phyloP scores from a whole-genome alignment of 176 grass and related monocot species.

The Carex cristatella region DNA sequence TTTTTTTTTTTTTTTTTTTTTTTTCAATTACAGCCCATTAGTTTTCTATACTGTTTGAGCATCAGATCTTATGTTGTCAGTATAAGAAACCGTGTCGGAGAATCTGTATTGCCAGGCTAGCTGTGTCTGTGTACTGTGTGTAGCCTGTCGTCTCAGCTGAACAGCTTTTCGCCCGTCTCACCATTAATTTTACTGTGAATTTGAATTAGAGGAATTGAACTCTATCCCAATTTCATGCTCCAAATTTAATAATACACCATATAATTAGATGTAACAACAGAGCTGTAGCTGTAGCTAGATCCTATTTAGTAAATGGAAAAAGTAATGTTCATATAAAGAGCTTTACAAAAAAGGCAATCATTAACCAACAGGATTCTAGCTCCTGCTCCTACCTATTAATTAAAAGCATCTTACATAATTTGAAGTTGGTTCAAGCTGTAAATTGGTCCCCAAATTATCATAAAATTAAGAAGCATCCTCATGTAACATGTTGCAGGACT shows the following conservation, averaged over 20 bases:
- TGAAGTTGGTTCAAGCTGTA: slow-evolving; percentile 7
- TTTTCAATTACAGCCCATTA: neutral
- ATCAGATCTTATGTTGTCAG: neutral
- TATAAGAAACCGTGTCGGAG: neutral
- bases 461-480: neutral
- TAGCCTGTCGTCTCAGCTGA: neutral
- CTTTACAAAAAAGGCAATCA: neutral
- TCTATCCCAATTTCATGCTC: neutral
- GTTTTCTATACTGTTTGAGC: neutral
- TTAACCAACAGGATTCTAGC: neutral
- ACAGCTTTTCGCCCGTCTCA: neutral
- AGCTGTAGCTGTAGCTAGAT: neutral
- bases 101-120: neutral
- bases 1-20: neutral
- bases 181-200: neutral
- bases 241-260: neutral
- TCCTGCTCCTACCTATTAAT: neutral
- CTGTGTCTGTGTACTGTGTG: neutral
- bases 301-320: neutral
- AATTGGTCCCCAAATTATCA: neutral
- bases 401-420: neutral
- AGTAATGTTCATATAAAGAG: neutral
- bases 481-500: slow-evolving; percentile 37
- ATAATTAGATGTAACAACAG: neutral
- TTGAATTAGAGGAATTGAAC: neutral